Percentiles rank a stretch among this genome's conserved stretches.
These are phyloP conservation scores for Mayamaea pseudoterrestris DNA, from an alignment of 108 stramenopile genomes.

Conservation along the genomic window DNA sequence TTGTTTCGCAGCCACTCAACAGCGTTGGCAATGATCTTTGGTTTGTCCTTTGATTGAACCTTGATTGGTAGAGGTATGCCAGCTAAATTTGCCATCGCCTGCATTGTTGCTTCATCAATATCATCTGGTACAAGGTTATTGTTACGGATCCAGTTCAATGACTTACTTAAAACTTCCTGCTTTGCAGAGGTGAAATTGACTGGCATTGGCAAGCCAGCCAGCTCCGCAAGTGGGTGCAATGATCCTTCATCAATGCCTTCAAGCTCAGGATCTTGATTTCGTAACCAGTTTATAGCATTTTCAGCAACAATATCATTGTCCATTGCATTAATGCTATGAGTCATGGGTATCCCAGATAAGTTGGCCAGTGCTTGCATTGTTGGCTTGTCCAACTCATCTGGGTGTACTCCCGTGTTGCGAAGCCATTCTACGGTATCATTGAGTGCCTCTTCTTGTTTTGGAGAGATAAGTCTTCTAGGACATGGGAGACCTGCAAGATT, in stretches of 20 bases:
- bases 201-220: constrained; percentile 3
- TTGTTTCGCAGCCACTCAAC: constrained; percentile 8
- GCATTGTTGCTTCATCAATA: constrained; percentile 5
- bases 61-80: constrained; percentile 1
- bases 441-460: constrained; percentile 2
- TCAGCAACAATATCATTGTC: not conserved
- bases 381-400: constrained; percentile 2
- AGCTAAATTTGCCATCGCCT: constrained; percentile 4
- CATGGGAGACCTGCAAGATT: constrained; percentile 3
- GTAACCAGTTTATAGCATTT: constrained; percentile 14
- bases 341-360: not conserved
- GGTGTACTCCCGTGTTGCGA: not conserved
- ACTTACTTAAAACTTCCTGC: not conserved
- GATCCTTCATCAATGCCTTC: not conserved
- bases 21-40: constrained; percentile 2
- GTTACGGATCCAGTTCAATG: constrained; percentile 18
- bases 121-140: constrained; percentile 11
- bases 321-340: constrained; percentile 5
- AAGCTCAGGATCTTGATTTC: not conserved
- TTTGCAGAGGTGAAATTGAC: not conserved
- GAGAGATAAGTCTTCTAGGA: not conserved
- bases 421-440: constrained; percentile 12
- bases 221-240: not conserved
- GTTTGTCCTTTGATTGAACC: constrained; percentile 1
- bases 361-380: constrained; percentile 1